Conservation (phyloP, 2,329 filamentous ascomycete genomes). For the Fusarium mexicanum region DNA sequence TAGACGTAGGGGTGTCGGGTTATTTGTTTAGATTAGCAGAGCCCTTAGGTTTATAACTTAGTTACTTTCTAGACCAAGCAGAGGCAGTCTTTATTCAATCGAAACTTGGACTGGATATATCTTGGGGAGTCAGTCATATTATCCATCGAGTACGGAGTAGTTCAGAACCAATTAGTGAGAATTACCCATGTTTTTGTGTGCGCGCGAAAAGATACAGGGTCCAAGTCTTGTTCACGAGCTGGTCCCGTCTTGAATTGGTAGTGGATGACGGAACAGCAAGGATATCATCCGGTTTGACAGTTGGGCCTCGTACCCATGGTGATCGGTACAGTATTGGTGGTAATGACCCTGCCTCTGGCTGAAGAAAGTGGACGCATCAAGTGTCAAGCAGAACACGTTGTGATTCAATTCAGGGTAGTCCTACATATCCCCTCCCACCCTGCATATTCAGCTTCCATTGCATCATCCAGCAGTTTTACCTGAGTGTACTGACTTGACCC, state of each 20-base stretch:
- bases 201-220: conserved; percentile 30
- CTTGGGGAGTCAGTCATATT: background rate
- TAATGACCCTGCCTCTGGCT: background rate
- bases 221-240: conserved; percentile 37
- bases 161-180: conserved; percentile 6
- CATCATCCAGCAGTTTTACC: background rate
- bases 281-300: conserved; percentile 32
- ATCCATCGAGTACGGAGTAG: background rate
- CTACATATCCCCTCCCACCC: background rate
- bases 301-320: conserved; percentile 5
- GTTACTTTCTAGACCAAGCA: background rate
- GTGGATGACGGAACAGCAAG: conserved; percentile 34
- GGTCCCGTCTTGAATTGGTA: conserved; percentile 28
- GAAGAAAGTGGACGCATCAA: background rate
- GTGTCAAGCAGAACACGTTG: conserved; percentile 13
- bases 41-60: background rate
- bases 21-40: background rate
- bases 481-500: background rate
- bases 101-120: background rate
- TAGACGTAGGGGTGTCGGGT: background rate
- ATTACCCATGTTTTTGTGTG: conserved; percentile 16
- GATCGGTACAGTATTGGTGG: background rate
- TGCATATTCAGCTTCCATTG: conserved; percentile 23
- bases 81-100: background rate
- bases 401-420: conserved; percentile 20